Conservation (phyloP, 257 asterid species). For the Solanum tarijense region DNA sequence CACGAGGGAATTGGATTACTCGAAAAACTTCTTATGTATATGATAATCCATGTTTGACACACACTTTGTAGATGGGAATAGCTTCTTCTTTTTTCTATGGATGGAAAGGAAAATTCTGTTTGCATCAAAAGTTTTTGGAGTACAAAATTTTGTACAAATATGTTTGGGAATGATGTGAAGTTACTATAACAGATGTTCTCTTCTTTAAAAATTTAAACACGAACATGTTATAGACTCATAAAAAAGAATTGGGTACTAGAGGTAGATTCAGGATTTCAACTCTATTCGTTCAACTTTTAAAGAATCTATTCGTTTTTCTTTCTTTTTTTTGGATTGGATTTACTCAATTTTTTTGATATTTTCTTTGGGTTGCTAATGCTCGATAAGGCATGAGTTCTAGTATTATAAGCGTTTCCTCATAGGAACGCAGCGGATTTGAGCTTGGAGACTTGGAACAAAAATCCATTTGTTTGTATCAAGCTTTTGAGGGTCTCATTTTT, state of each 20-base stretch:
- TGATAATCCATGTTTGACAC: neutral
- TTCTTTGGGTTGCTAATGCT: neutral
- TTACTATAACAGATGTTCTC: neutral
- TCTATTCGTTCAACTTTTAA: neutral
- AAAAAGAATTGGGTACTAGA: too few species aligned
- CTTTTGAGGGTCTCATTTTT: neutral
- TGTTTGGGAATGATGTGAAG: neutral
- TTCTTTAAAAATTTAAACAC: neutral
- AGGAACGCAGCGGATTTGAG: neutral
- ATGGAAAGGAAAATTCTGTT: neutral
- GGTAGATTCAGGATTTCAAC: too few species aligned
- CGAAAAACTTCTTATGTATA: neutral
- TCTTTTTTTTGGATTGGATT: neutral
- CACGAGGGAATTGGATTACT: neutral
- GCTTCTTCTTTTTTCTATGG: neutral
- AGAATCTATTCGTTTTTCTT: neutral
- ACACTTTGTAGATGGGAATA: neutral
- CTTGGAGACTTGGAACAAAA: neutral
- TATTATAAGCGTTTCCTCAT: neutral
- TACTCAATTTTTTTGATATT: neutral
- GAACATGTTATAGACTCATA: neutral
- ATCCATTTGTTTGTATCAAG: neutral
- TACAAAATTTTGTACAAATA: neutral
- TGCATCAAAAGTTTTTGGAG: neutral
- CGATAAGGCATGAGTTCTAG: neutral